Conservation (phyloP, 345 rosid species). For the Angophora floribunda region DNA sequence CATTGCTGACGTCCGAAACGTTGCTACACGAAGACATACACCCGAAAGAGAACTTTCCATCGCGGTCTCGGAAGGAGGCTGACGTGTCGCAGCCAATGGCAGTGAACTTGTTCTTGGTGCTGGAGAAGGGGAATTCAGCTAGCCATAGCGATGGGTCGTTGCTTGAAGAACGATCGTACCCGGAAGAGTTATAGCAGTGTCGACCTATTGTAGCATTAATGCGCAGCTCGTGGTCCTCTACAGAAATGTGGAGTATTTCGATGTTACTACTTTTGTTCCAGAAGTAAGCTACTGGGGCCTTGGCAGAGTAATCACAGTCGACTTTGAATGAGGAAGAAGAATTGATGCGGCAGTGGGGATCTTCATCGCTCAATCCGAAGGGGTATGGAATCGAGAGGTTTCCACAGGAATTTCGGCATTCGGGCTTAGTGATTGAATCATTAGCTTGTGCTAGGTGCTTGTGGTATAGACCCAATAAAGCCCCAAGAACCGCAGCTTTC, state of each 20-base stretch:
- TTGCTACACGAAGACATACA: conserved; percentile 22
- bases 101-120: conserved; percentile 11
- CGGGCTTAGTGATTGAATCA: background rate
- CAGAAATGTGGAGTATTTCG: background rate
- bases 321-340: background rate
- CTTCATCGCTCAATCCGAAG: background rate
- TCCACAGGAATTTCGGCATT: background rate
- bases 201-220: accelerated
- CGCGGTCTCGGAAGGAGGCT: background rate
- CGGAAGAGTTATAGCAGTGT: background rate
- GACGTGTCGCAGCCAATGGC: conserved; percentile 26
- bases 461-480: background rate
- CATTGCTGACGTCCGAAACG: background rate
- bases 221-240: background rate
- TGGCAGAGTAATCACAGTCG: background rate
- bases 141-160: background rate
- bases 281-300: background rate
- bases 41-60: conserved; percentile 13
- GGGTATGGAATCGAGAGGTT: background rate
- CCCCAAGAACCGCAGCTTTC: background rate
- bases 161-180: background rate
- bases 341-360: background rate
- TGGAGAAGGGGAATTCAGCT: background rate
- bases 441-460: background rate
- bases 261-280: accelerated